Evolutionary conservation across 2,329 filamentous ascomycete genomes (phyloP).

Genomic region (Fusarium sp.): DNA sequence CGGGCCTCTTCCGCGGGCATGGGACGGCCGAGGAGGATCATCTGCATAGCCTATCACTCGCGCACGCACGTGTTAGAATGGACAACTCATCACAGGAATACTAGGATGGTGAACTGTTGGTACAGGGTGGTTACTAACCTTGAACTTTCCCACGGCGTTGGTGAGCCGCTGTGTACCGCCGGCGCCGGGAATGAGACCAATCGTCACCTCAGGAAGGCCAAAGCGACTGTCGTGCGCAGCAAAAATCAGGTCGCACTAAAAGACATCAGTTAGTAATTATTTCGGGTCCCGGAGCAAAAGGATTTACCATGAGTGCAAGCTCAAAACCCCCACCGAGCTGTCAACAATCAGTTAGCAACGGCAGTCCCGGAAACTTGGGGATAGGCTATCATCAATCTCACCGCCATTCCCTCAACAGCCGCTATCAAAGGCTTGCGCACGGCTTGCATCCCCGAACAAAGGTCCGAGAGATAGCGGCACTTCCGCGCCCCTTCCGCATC

Average conservation of each 20-base stretch:
- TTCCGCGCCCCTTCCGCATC: conserved; percentile 49
- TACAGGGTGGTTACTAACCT: conserved; percentile 38
- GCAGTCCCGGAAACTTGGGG: neutral
- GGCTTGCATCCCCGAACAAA: conserved; percentile 51
- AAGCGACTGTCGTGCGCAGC: conserved; percentile 52
- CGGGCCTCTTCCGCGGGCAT: conserved; percentile 44
- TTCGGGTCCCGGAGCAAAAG: conserved; percentile 19
- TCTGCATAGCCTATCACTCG: conserved; percentile 48
- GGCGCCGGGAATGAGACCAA: conserved; percentile 55
- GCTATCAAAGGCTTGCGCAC: conserved; percentile 60
- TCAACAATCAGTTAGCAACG: conserved; percentile 9
- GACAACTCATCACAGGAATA: neutral
- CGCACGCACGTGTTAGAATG: neutral
- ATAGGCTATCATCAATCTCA: conserved; percentile 47
- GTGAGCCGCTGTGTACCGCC: conserved; percentile 56
- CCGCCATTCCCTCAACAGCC: conserved; percentile 62
- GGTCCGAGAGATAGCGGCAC: conserved; percentile 55
- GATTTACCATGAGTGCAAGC: conserved; percentile 57
- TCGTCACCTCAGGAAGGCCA: conserved; percentile 54
- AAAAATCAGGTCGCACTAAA: conserved; percentile 55
- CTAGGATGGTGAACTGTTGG: too few species aligned
- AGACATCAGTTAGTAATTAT: too few species aligned
- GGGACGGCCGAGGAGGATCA: conserved; percentile 47
- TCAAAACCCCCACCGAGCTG: conserved; percentile 64
- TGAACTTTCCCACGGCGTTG: conserved; percentile 55